Evolutionary conservation across 495 filamentous ascomycete species (phyloP).

Genomic region (Cercophora newfieldiana): DNA sequence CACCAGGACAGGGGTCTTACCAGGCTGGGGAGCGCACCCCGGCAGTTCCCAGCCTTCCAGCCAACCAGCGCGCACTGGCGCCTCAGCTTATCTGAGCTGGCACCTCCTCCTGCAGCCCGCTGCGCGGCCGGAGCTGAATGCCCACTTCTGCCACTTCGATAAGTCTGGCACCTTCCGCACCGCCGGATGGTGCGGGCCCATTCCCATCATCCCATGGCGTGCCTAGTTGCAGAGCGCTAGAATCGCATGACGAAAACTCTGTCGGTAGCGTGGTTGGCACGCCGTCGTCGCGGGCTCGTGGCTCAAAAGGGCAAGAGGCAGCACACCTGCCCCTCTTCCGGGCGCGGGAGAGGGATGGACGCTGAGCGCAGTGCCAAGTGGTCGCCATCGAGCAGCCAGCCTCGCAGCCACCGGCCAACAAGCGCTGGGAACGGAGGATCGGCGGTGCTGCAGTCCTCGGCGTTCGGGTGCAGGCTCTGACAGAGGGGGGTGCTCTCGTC

Average conservation of each 20-base stretch:
- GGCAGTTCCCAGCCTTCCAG: constrained; percentile 4
- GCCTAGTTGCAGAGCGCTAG: neutral
- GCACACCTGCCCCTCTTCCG: neutral
- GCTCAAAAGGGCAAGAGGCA: neutral
- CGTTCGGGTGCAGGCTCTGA: constrained; percentile 14
- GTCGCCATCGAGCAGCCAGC: neutral
- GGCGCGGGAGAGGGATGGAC: neutral
- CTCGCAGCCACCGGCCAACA: neutral
- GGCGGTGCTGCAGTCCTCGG: constrained; percentile 22
- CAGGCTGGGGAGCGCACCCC: constrained; percentile 2
- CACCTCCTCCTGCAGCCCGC: constrained; percentile 13
- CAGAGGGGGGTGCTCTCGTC: neutral
- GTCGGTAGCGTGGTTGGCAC: neutral
- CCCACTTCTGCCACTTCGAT: neutral
- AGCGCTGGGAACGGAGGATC: constrained; percentile 8
- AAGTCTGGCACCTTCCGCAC: neutral
- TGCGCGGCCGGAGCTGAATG: constrained; percentile 12
- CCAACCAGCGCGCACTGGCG: neutral
- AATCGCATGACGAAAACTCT: neutral
- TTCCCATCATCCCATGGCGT: too few species aligned
- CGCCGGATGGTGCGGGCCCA: too few species aligned
- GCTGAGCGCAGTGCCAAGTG: neutral
- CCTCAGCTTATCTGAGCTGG: constrained; percentile 21
- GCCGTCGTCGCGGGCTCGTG: neutral
- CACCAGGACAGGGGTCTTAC: constrained; percentile 9